Evolutionary conservation across 306 rosid species (phyloP).

Genomic region (Albizia julibrissin): DNA sequence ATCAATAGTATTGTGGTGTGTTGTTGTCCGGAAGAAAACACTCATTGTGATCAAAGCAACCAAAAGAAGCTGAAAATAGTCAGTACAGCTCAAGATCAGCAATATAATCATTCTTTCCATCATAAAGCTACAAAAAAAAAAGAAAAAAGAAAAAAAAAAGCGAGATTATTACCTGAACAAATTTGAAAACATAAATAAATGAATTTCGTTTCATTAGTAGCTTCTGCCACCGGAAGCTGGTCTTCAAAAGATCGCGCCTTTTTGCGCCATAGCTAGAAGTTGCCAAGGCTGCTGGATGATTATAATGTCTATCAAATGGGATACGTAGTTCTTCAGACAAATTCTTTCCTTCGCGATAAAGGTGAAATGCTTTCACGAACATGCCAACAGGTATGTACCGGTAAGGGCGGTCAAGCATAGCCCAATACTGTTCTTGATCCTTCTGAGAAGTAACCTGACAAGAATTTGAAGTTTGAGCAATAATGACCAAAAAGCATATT

Average conservation of each 20-base stretch:
- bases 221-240: conserved; percentile 78
- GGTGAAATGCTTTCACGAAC: conserved; percentile 72
- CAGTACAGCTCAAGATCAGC: conserved; percentile 39
- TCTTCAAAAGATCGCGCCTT: conserved; percentile 73
- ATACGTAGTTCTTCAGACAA: conserved; percentile 64
- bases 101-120: conserved; percentile 9
- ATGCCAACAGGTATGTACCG: conserved; percentile 73
- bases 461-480: conserved; percentile 25
- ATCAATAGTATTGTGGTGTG: conserved; percentile 80
- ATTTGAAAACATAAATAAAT: conserved; percentile 89
- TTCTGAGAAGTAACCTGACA: conserved; percentile 88
- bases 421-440: conserved; percentile 99
- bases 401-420: conserved; percentile 71
- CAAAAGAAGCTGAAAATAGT: conserved; percentile 72
- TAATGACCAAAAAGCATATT: conserved; percentile 29
- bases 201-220: conserved; percentile 91
- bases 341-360: conserved; percentile 67
- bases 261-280: conserved; percentile 67
- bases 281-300: conserved; percentile 94
- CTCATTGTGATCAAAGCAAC: conserved; percentile 96
- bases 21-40: conserved; percentile 93
- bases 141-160: no score
- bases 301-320: conserved; percentile 77
- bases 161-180: conserved; percentile 71
- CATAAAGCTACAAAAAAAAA: not conserved